A percentile compares a stretch with the other conserved stretches of the same genome.
Evolutionary conservation across 305 asterid species (phyloP).

Genomic region (Petunia hybrid): DNA sequence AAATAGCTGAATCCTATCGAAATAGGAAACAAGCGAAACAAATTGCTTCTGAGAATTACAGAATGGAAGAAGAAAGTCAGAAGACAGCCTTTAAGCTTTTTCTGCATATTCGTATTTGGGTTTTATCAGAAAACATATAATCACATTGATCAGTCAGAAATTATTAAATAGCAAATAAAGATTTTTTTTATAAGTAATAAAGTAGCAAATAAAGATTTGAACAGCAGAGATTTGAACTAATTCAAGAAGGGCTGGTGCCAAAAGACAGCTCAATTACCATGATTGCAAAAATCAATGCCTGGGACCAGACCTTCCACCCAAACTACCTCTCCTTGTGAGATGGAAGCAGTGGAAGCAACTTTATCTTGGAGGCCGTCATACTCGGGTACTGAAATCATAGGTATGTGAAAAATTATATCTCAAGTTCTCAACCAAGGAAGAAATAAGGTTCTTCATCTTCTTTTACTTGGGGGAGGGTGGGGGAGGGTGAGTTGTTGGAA

Average conservation of each 20-base stretch:
- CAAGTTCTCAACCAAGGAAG: slow-evolving; percentile 26
- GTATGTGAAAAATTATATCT: slow-evolving; percentile 19
- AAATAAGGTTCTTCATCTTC: slow-evolving; percentile 20
- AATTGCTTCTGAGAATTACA: not conserved
- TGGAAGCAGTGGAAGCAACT: slow-evolving; percentile 50
- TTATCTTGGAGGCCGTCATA: slow-evolving; percentile 40
- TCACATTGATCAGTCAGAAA: not conserved
- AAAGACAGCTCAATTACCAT: slow-evolving; percentile 57
- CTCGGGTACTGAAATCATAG: slow-evolving; percentile 33
- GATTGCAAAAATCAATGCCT: slow-evolving; percentile 98
- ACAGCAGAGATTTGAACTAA: slow-evolving; percentile 11
- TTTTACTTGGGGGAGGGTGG: not conserved
- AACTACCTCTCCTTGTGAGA: slow-evolving; percentile 61
- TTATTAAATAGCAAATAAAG: not conserved
- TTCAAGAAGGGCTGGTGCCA: slow-evolving; percentile 6
- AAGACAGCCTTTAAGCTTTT: slow-evolving; percentile 6
- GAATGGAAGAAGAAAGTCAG: not conserved
- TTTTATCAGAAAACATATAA: not conserved
- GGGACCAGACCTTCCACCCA: slow-evolving; percentile 98
- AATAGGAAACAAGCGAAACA: slow-evolving; percentile 1
- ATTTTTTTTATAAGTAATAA: too few relatives aligned
- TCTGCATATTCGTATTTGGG: not conserved
- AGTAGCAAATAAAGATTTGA: not conserved
- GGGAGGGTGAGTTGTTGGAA: slow-evolving; percentile 15
- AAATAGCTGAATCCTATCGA: not conserved